These are phyloP conservation scores for Chrysophaeum taylorii DNA, from an alignment of 352 stramenopile species.

Conservation along the genomic window DNA sequence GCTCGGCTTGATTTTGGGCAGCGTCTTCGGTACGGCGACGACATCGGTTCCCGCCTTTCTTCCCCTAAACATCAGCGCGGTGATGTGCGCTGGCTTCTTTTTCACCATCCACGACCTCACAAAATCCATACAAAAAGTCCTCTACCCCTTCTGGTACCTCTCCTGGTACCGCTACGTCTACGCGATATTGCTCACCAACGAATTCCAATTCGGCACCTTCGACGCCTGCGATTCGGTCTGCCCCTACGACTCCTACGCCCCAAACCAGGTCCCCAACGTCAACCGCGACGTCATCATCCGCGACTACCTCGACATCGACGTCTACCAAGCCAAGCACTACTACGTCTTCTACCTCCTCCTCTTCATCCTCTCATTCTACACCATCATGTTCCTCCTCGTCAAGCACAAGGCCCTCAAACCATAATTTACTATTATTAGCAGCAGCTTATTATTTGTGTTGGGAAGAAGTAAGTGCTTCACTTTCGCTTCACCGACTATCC, in stretches of 20 bases:
- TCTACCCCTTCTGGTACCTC: conserved; percentile 1
- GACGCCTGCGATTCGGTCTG: background rate
- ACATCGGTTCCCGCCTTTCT: background rate
- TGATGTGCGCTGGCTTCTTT: background rate
- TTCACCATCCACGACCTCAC: background rate
- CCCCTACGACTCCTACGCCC: background rate
- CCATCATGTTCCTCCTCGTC: background rate
- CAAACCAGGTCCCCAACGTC: background rate
- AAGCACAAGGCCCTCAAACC: too few relatives aligned
- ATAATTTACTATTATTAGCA: too few relatives aligned
- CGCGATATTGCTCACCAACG: background rate
- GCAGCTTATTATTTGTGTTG: too few relatives aligned
- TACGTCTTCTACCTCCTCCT: background rate
- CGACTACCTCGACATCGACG: background rate
- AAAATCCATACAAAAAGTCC: background rate
- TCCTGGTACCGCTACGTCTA: background rate
- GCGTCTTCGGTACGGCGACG: background rate
- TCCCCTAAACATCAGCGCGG: background rate
- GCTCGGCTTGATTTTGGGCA: background rate
- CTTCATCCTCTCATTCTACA: background rate
- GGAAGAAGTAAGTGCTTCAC: too few relatives aligned
- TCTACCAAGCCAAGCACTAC: background rate
- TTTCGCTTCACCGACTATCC: too few relatives aligned
- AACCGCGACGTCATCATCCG: background rate
- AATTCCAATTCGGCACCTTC: background rate